Percentiles rank a stretch among this genome's conserved stretches.
Evolutionary conservation across 805 yeast genomes (phyloP).

Genomic region (Candida incommunis): DNA sequence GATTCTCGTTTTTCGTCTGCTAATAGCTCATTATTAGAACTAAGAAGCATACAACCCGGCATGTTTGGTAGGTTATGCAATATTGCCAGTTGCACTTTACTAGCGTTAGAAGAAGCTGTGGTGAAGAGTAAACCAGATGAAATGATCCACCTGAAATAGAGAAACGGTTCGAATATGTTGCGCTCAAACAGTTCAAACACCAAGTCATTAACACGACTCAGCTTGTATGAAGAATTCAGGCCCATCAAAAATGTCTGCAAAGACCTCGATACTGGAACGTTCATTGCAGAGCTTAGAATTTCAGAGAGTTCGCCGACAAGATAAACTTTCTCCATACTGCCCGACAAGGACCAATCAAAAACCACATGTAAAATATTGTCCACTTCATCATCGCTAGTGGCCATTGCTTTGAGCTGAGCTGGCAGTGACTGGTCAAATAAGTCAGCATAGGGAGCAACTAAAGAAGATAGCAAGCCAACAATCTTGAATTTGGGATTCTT

Average conservation of each 20-base stretch:
- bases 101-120: slow-evolving; percentile 23
- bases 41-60: background rate
- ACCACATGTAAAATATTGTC: slow-evolving; percentile 9
- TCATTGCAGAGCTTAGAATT: background rate
- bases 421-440: slow-evolving; percentile 6
- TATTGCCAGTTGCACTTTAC: slow-evolving; percentile 31
- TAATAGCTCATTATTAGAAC: background rate
- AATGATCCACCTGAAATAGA: slow-evolving; percentile 66
- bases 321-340: slow-evolving; percentile 10
- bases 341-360: slow-evolving; percentile 17
- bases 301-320: slow-evolving; percentile 10
- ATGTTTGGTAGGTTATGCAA: slow-evolving; percentile 26
- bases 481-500: background rate
- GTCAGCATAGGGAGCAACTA: background rate
- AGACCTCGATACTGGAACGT: slow-evolving; percentile 2
- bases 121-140: slow-evolving; percentile 70
- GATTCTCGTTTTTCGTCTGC: background rate
- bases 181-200: slow-evolving; percentile 35
- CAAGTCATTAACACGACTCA: slow-evolving; percentile 25
- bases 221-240: background rate
- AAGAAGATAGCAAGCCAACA: background rate
- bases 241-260: slow-evolving; percentile 14
- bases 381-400: slow-evolving; percentile 8
- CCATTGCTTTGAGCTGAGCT: slow-evolving; percentile 4
- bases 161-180: slow-evolving; percentile 40